Conservation (phyloP, 257 asterid genomes). For the Gentiana straminea region DNA sequence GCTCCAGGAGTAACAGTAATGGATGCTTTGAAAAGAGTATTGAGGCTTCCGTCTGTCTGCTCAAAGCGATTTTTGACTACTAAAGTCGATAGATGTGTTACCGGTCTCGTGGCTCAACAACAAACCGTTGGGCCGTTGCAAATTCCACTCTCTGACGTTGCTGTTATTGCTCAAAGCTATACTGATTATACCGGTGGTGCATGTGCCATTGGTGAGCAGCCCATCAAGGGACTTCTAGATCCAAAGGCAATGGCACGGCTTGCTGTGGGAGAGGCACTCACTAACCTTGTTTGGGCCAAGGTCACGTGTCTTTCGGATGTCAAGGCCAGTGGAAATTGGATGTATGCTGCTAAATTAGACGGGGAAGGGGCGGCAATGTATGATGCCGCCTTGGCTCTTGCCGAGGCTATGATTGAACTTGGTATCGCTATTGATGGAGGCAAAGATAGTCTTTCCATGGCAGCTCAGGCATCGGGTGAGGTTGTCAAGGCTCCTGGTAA, state of each 20-base stretch:
- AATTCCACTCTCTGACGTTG: conserved; percentile 79
- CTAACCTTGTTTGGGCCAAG: conserved; percentile 84
- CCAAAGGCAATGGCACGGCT: conserved; percentile 90
- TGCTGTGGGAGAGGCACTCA: conserved; percentile 90
- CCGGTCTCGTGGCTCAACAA: conserved; percentile 97
- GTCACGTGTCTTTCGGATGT: conserved; percentile 81
- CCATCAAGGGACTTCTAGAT: conserved; percentile 78
- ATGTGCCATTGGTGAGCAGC: conserved; percentile 86
- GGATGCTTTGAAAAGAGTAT: conserved; percentile 67
- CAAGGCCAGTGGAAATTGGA: conserved; percentile 96
- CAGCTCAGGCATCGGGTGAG: conserved; percentile 72
- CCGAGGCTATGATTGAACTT: conserved; percentile 92
- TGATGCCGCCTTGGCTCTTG: conserved; percentile 82
- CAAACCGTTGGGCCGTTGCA: conserved; percentile 97
- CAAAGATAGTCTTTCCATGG: conserved; percentile 96
- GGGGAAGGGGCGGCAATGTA: conserved; percentile 98
- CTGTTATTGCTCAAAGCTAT: conserved; percentile 77
- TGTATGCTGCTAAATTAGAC: conserved; percentile 96
- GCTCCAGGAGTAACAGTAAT: conserved; percentile 61
- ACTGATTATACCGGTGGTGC: conserved; percentile 84
- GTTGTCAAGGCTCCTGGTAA: conserved; percentile 97
- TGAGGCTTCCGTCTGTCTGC: conserved; percentile 84
- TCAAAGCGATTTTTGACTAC: conserved; percentile 88
- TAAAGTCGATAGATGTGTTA: conserved; percentile 89
- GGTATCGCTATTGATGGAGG: conserved; percentile 97